phyloP scores from a whole-genome alignment of 257 asterid species.

The Solanum pinnatisectum region DNA sequence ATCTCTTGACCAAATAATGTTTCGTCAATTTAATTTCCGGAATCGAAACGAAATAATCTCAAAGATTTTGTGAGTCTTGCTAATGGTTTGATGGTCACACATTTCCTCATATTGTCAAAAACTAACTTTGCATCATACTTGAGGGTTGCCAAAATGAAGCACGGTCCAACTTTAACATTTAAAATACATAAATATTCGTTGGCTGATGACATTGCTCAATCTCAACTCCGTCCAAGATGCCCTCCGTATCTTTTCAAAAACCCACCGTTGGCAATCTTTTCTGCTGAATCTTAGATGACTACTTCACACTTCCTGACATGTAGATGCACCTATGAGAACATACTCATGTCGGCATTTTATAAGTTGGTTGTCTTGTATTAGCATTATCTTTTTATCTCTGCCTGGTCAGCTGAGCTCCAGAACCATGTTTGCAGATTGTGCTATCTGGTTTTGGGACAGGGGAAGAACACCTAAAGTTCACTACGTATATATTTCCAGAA shows the following conservation, averaged over 20 bases:
- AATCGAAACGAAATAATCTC: conserved; percentile 71
- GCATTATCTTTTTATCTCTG: neutral
- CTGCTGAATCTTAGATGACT: neutral
- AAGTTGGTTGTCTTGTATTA: neutral
- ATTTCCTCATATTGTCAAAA: conserved; percentile 75
- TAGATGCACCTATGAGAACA: neutral
- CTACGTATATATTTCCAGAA: conserved; percentile 91
- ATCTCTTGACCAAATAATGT: neutral
- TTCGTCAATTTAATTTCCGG: conserved; percentile 25
- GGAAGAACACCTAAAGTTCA: conserved; percentile 83
- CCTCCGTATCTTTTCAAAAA: conserved; percentile 63
- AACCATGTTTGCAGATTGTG: conserved; percentile 51
- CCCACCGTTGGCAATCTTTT: conserved; percentile 65
- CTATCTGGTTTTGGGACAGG: conserved; percentile 94
- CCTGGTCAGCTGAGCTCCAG: conserved; percentile 1
- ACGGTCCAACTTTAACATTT: conserved; percentile 78
- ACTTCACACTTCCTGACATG: neutral
- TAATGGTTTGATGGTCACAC: conserved; percentile 91
- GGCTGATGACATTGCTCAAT: conserved; percentile 63
- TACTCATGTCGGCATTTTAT: neutral
- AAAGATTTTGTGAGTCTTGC: conserved; percentile 75
- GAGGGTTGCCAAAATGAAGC: conserved; percentile 42
- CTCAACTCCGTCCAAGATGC: conserved; percentile 73
- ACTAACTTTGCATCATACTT: conserved; percentile 56
- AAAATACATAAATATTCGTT: conserved; percentile 68